A percentile compares a stretch with the other conserved stretches of the same genome.
Conservation (phyloP, 1,139 yeast species). For the Sugiyamaella xylanicola region DNA sequence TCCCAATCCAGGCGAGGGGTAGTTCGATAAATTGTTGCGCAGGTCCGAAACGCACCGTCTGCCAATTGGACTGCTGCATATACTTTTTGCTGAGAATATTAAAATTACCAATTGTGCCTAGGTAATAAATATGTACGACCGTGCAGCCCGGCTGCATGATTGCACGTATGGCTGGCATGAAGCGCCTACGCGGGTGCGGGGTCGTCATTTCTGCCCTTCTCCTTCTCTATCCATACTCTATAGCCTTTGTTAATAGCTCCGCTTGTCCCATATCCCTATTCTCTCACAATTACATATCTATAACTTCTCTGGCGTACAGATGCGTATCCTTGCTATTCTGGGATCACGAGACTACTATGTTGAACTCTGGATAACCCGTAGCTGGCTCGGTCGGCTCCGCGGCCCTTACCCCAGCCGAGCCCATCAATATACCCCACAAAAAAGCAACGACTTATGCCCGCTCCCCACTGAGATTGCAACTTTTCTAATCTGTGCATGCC, state of each 20-base stretch:
- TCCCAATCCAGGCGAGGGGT: neutral
- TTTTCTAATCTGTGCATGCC: neutral
- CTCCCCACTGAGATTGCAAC: neutral
- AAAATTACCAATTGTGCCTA: neutral
- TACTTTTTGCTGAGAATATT: neutral
- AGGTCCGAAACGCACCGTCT: neutral
- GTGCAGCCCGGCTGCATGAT: neutral
- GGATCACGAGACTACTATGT: neutral
- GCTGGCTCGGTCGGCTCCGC: neutral
- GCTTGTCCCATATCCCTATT: too few species aligned
- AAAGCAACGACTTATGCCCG: neutral
- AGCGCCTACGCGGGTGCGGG: neutral
- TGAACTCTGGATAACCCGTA: too few species aligned
- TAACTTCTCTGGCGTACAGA: too few species aligned
- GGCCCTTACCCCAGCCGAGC: slow-evolving; percentile 2
- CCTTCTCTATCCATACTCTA: too few species aligned
- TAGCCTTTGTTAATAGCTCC: too few species aligned
- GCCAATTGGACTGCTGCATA: neutral
- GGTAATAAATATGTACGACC: neutral
- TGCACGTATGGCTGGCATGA: neutral
- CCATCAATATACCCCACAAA: neutral
- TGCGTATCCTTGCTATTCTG: neutral
- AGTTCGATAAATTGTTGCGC: neutral
- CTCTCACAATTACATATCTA: too few species aligned
- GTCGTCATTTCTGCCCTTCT: neutral